Evolutionary conservation across 1,139 yeast species (phyloP).

Genomic region (Candida labiduridarum): DNA sequence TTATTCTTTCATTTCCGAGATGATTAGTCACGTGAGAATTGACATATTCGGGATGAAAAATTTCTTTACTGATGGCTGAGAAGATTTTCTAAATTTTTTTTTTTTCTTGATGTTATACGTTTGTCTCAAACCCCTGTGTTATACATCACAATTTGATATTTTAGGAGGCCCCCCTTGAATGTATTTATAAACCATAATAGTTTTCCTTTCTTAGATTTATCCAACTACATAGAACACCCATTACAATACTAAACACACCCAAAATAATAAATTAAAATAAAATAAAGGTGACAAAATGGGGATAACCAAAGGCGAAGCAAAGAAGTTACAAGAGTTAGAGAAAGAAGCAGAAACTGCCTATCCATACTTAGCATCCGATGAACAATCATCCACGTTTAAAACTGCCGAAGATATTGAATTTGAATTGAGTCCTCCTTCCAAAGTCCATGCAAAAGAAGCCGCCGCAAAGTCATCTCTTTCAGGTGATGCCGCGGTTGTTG

Average conservation of each 20-base stretch:
- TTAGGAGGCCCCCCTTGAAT: neutral
- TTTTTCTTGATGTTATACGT: neutral
- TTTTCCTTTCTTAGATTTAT: neutral
- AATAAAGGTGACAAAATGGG: slow-evolving; percentile 6
- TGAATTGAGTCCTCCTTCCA: slow-evolving; percentile 8
- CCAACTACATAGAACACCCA: neutral
- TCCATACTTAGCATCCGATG: slow-evolving; percentile 72
- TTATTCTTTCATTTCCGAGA: neutral
- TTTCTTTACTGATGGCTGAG: slow-evolving; percentile 1
- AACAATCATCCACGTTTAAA: slow-evolving; percentile 53
- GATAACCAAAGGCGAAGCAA: slow-evolving; percentile 8
- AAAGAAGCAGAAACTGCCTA: slow-evolving; percentile 60
- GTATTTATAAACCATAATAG: neutral
- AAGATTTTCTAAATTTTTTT: neutral
- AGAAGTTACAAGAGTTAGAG: slow-evolving; percentile 35
- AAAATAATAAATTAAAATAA: neutral
- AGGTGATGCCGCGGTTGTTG: no score
- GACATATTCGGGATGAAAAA: neutral
- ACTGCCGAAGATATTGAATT: slow-evolving; percentile 30
- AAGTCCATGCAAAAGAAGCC: slow-evolving; percentile 6
- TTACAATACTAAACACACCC: neutral
- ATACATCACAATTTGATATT: neutral
- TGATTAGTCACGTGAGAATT: neutral
- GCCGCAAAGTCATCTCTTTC: neutral
- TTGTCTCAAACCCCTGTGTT: neutral